phyloP scores from a whole-genome alignment of 2,329 filamentous ascomycete genomes.

The Colletotrichum tanaceti region DNA sequence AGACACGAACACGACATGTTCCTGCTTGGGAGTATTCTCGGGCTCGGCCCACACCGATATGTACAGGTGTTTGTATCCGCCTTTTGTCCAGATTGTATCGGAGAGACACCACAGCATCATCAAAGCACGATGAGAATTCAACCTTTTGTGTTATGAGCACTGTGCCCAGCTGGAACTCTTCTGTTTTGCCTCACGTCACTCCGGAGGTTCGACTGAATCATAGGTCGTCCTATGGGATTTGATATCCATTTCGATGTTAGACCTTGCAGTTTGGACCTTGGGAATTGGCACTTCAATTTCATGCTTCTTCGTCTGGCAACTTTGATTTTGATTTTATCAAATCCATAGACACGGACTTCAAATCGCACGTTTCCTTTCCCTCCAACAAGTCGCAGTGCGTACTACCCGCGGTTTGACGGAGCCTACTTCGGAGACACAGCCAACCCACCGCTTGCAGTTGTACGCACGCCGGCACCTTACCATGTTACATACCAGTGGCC shows the following conservation, averaged over 20 bases:
- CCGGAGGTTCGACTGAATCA: neutral
- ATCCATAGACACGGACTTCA: too few species aligned
- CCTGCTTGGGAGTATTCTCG: neutral
- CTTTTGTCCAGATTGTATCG: neutral
- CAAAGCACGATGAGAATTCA: neutral
- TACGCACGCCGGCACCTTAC: neutral
- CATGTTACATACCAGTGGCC: too few species aligned
- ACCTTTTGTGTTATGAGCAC: neutral
- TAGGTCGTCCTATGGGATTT: neutral
- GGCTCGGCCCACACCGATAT: neutral
- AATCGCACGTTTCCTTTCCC: too few species aligned
- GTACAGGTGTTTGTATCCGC: neutral
- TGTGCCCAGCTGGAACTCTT: neutral
- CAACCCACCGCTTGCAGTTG: neutral
- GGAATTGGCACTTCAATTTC: neutral
- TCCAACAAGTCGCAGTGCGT: neutral
- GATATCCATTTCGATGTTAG: neutral
- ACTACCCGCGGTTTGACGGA: neutral
- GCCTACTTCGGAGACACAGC: neutral
- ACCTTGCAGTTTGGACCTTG: too few species aligned
- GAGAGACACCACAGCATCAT: neutral
- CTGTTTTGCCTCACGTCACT: too few species aligned
- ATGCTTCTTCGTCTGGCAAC: neutral
- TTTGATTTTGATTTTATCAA: too few species aligned
- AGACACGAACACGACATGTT: neutral